Conservation (phyloP, 1,284 basidiomycete genomes). For the Apiotrichum laibachii region DNA sequence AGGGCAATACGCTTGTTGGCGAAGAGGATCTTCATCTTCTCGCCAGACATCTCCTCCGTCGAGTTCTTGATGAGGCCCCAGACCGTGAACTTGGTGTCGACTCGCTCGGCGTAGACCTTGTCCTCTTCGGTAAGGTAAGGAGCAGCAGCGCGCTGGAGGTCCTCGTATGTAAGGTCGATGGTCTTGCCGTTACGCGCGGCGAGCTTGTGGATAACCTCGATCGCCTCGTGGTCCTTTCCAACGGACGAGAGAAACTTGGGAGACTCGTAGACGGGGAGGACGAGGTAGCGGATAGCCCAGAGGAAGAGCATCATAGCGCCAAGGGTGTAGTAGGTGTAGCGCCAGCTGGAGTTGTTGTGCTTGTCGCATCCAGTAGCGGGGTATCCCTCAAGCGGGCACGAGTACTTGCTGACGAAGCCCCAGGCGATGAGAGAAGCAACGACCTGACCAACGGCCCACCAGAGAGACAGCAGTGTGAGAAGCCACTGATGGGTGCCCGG, state of each 20-base stretch:
- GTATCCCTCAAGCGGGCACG: conserved; percentile 11
- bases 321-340: conserved; percentile 59
- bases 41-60: conserved; percentile 55
- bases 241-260: conserved; percentile 62
- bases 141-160: conserved; percentile 50
- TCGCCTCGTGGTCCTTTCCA: conserved; percentile 60
- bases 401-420: conserved; percentile 28
- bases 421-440: conserved; percentile 56
- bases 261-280: conserved; percentile 58
- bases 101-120: conserved; percentile 18
- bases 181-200: conserved; percentile 58
- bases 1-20: conserved; percentile 55
- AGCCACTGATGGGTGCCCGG: conserved; percentile 62
- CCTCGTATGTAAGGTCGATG: conserved; percentile 55
- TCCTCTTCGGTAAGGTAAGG: conserved; percentile 30
- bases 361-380: conserved; percentile 43
- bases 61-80: conserved; percentile 50
- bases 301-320: conserved; percentile 55
- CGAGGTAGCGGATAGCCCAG: conserved; percentile 40
- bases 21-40: conserved; percentile 59
- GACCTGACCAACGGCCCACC: conserved; percentile 61
- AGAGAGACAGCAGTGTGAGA: conserved; percentile 63
- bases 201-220: conserved; percentile 54
- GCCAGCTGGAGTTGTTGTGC: conserved; percentile 61
- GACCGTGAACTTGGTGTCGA: conserved; percentile 31